phyloP scores from a whole-genome alignment of 768 basidiomycete species.

The Amanita subjunquillea region DNA sequence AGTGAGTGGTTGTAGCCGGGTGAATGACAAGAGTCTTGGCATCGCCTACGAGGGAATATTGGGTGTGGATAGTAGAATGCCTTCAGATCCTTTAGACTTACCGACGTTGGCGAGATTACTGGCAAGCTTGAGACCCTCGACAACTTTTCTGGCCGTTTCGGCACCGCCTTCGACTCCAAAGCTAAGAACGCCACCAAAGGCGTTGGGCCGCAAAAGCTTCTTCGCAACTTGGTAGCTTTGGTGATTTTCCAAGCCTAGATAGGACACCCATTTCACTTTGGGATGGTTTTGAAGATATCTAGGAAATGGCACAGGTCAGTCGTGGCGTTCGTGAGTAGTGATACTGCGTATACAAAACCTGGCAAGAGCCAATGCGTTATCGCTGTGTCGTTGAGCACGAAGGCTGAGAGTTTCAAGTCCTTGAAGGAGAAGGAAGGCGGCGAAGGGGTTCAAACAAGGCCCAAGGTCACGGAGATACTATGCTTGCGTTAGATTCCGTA shows the following conservation, averaged over 20 bases:
- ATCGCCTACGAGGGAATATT: conserved; percentile 28
- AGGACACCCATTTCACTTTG: conserved; percentile 68
- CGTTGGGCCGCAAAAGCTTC: conserved; percentile 39
- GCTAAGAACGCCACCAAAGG: conserved; percentile 65
- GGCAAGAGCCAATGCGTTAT: conserved; percentile 64
- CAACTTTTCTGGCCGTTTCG: conserved; percentile 42
- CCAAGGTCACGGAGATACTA: conserved; percentile 60
- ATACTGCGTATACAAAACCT: conserved; percentile 17
- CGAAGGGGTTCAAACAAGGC: conserved; percentile 58
- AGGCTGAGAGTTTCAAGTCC: conserved; percentile 72
- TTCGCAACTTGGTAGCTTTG: conserved; percentile 48
- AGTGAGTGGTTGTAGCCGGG: conserved; percentile 70
- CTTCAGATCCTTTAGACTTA: conserved; percentile 13
- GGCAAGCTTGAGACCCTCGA: conserved; percentile 62
- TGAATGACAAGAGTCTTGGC: conserved; percentile 79
- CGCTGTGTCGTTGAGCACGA: conserved; percentile 58
- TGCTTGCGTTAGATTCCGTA: not conserved
- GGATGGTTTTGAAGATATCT: conserved; percentile 56
- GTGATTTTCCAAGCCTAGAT: conserved; percentile 60
- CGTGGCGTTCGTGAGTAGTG: not conserved
- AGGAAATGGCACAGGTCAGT: conserved; percentile 7
- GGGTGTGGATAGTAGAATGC: not conserved
- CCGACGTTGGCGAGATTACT: conserved; percentile 70
- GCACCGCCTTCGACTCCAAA: conserved; percentile 64
- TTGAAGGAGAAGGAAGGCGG: conserved; percentile 65